Base-by-base conservation (phyloP, 306 rosid species). In the Vicia sativa region DNA sequence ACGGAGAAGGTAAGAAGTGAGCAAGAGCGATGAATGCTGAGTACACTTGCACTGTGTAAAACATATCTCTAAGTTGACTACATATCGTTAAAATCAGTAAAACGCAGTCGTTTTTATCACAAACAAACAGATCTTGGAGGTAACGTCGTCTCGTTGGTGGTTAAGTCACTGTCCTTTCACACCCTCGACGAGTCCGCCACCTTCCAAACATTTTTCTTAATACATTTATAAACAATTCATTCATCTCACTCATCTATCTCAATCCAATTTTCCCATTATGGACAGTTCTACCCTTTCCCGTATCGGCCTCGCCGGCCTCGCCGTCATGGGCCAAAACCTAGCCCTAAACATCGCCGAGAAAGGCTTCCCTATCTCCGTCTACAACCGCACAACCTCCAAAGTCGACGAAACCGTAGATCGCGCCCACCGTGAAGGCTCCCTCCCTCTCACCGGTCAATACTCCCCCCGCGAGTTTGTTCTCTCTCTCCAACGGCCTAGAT, bases 261-360 rank as follows among this genome's bases (percentile, higher is more conserved):
- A 18, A 49, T 0, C 12, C 25, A 5, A 1, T 44, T 44, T 12
- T 37, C 60, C 57, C 14, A 2, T 0, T 2, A 74, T 92, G 96
- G 96, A 92, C 15, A 82, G 93, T 31, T 70, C 81, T 16, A 85
- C 91, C 42, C 78, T 90, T 2, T 89, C 98, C 1, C 98, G 95
- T 77, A 86, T 92, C 54, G 98, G 98, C 57, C 83, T 92, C 0
- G 93, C 98, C 0, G 96, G 98, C 23, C 86, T 92, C 7, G 98
- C 98, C 52, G 98, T 92, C 0, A 92, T 92, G 98, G 98, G 98
- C 80, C 98, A 92, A 67, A 92, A 92, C 82, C 87, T 92, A 6
- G 96, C 98, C 59, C 95, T 92, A 26, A 92, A 92, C 85, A 84
- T 89, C 70, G 98, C 96, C 35, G 98, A 92, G 3, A 92, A 92